A percentile compares a stretch with the other conserved stretches of the same genome.
Conservation (phyloP, 2,329 filamentous ascomycete genomes). For the Scopulariopsis brevicaulis region DNA sequence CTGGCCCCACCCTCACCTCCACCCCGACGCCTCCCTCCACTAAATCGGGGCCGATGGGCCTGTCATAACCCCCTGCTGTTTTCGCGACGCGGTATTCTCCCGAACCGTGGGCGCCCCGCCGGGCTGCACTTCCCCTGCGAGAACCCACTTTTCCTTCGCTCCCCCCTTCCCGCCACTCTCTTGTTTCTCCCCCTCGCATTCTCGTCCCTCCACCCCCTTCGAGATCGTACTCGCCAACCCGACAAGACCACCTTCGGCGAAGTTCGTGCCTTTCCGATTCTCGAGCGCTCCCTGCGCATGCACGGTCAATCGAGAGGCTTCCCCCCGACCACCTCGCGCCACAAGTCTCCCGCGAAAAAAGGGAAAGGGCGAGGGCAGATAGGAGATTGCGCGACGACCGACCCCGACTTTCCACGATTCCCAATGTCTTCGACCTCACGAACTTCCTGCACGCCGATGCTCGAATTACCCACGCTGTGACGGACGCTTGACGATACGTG, state of each 20-base stretch:
- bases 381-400: slow-evolving; percentile 1
- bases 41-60: not conserved
- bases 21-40: not conserved
- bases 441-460: slow-evolving; percentile 2
- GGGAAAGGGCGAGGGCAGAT: slow-evolving; percentile 1
- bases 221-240: slow-evolving; percentile 4
- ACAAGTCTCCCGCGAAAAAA: slow-evolving; percentile 4
- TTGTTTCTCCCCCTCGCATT: slow-evolving; percentile 4
- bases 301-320: not conserved
- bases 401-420: not conserved
- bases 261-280: slow-evolving; percentile 3
- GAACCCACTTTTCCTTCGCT: slow-evolving; percentile 4
- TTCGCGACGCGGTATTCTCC: not conserved
- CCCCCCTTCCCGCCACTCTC: slow-evolving; percentile 3
- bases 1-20: slow-evolving; percentile 1
- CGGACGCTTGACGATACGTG: slow-evolving; percentile 11
- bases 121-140: not conserved
- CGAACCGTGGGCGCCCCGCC: slow-evolving; percentile 1
- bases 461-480: slow-evolving; percentile 9
- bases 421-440: slow-evolving; percentile 2
- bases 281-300: slow-evolving; percentile 5
- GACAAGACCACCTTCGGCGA: slow-evolving; percentile 2
- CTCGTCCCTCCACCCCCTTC: slow-evolving; percentile 1
- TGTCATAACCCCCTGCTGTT: slow-evolving; percentile 2
- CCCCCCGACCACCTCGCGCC: slow-evolving; percentile 3